Evolutionary conservation across 768 basidiomycete genomes (phyloP).

Genomic region (Daedalea quercina): DNA sequence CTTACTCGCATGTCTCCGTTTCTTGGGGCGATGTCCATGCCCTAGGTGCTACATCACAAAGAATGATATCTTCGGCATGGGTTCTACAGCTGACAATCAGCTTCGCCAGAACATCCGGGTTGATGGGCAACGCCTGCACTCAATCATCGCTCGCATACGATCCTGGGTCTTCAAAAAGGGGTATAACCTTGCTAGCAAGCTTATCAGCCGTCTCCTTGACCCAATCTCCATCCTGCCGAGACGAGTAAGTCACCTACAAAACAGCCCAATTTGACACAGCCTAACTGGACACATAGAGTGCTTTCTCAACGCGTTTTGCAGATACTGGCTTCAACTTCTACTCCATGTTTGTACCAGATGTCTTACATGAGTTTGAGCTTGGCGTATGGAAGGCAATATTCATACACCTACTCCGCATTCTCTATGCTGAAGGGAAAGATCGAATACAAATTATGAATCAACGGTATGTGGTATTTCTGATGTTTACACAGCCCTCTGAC

Average conservation of each 20-base stretch:
- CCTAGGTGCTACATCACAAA: slow-evolving; percentile 30
- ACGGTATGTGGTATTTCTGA: neutral
- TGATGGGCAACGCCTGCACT: slow-evolving; percentile 1
- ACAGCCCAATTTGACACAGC: slow-evolving; percentile 24
- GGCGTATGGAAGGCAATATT: slow-evolving; percentile 27
- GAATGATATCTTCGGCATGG: slow-evolving; percentile 23
- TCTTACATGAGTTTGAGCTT: slow-evolving; percentile 30
- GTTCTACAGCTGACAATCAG: slow-evolving; percentile 5
- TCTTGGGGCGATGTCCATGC: slow-evolving; percentile 34
- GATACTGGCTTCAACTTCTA: slow-evolving; percentile 21
- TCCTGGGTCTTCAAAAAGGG: slow-evolving; percentile 15
- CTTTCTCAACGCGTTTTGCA: slow-evolving; percentile 21
- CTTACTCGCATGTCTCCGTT: slow-evolving; percentile 31
- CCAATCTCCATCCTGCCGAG: too few relatives aligned
- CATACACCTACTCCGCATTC: slow-evolving; percentile 20
- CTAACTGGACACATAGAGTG: slow-evolving; percentile 23
- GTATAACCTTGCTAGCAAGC: slow-evolving; percentile 3
- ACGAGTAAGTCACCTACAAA: neutral
- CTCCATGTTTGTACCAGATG: slow-evolving; percentile 20
- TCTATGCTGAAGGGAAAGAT: slow-evolving; percentile 15
- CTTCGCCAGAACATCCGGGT: slow-evolving; percentile 1
- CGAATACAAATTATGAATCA: neutral
- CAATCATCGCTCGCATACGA: slow-evolving; percentile 8
- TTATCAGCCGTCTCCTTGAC: neutral
- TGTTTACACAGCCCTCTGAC: neutral